These are phyloP conservation scores for Ophiosphaerella narmari DNA, from an alignment of 2,329 filamentous ascomycete genomes.

Conservation along the genomic window DNA sequence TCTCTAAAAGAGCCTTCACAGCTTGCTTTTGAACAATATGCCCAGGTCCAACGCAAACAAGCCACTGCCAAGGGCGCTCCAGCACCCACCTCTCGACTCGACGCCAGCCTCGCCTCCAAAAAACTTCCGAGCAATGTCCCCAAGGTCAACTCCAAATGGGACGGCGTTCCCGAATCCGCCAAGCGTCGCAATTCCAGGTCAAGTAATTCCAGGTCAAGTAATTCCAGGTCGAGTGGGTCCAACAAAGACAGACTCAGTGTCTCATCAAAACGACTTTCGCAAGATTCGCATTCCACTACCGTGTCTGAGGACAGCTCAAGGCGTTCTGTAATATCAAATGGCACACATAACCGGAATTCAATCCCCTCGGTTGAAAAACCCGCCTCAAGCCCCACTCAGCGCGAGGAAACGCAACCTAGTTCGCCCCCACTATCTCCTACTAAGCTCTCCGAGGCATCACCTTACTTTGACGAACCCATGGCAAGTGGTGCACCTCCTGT, in stretches of 20 bases:
- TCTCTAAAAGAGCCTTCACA: constrained; percentile 56
- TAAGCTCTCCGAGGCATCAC: constrained; percentile 31
- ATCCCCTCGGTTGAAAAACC: no score
- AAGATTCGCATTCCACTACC: neutral
- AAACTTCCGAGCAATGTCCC: constrained; percentile 56
- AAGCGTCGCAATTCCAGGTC: constrained; percentile 32
- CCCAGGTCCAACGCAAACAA: constrained; percentile 50
- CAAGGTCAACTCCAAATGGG: constrained; percentile 60
- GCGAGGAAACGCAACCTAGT: constrained; percentile 7
- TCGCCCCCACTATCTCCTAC: constrained; percentile 25
- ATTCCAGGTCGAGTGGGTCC: constrained; percentile 13
- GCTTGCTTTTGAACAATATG: constrained; percentile 52
- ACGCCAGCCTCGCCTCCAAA: constrained; percentile 38
- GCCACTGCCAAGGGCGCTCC: constrained; percentile 29
- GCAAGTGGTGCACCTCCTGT: constrained; percentile 17
- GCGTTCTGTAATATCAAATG: no score
- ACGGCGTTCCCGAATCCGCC: constrained; percentile 53
- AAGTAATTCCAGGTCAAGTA: no score
- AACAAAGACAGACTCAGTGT: constrained; percentile 24
- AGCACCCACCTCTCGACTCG: constrained; percentile 15
- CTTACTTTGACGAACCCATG: constrained; percentile 32
- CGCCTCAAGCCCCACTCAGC: constrained; percentile 6
- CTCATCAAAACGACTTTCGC: constrained; percentile 12
- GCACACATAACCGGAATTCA: neutral
- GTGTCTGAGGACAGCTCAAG: neutral